Conservation (phyloP, 108 stramenopile species). For the Aurantiochytrium sp. region DNA sequence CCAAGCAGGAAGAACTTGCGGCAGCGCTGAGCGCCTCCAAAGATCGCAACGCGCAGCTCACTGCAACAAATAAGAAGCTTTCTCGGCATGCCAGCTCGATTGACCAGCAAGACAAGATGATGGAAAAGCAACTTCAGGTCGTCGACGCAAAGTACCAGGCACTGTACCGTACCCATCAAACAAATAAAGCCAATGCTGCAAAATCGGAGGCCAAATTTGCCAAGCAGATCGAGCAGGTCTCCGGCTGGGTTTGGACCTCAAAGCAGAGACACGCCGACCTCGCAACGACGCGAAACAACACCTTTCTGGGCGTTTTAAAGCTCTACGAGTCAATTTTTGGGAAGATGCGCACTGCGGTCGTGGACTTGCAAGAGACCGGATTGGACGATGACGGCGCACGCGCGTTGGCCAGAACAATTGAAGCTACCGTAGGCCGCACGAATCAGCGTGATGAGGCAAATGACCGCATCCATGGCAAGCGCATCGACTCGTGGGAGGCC, state of each 20-base stretch:
- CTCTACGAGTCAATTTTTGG: conserved; percentile 3
- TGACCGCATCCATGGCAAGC: not conserved
- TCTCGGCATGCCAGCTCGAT: not conserved
- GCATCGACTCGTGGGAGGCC: not conserved
- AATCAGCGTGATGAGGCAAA: not conserved
- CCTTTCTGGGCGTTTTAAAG: not conserved
- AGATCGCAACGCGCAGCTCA: not conserved
- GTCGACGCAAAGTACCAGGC: not conserved
- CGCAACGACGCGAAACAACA: not conserved
- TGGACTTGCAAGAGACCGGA: not conserved
- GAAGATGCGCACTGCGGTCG: not conserved
- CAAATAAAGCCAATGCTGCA: not conserved
- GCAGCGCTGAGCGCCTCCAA: not conserved
- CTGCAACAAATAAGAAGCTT: not conserved
- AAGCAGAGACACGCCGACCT: not conserved
- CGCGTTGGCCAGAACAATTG: not conserved
- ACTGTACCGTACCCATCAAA: not conserved
- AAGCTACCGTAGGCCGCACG: not conserved
- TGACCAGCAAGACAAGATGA: not conserved
- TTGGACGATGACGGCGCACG: not conserved
- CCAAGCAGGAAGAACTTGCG: not conserved
- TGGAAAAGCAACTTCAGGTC: not conserved
- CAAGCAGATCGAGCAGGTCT: not conserved
- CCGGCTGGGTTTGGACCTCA: conserved; percentile 5
- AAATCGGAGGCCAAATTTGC: not conserved